Evolutionary conservation across 768 basidiomycete genomes (phyloP), one percentile per base, ranked within the genome.

Genomic region (Porpolomopsis calyptriformis): DNA sequence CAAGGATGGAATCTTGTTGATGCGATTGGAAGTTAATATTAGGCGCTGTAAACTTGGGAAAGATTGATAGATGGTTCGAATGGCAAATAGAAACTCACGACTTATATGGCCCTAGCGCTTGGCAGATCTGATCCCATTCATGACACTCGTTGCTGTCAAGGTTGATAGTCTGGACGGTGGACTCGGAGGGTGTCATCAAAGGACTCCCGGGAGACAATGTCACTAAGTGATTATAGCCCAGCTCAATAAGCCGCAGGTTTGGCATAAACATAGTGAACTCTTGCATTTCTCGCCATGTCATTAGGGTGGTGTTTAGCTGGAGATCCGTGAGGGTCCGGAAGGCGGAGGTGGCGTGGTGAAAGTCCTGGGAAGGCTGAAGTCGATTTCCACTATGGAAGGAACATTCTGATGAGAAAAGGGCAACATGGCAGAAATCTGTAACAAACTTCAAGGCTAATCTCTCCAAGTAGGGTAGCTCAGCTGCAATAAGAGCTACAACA

Each of bases 371-470:
- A 9, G 69, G 64, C 23, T 58, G 54, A 45, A 93, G 64, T 36
- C 87, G 78, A 55, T 84, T 87, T 19, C 74, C 77, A 64, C 88
- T 91, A 59, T 40, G 49, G 44, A 50, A 50, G 34, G 48, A 22
- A 49, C 26, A 41, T 46, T 53, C 47, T 45, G 36, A 45, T 55
- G 49, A 54, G 51, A 45, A 46, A 49, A 35, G 45, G 44, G 46
- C 34, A 35, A 36, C 48, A 38, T 39, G 36, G 46, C 46, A 14
- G 51, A 38, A 45, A 19, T 43, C 11, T 37, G 44, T 16, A 58
- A 64, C 84, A 60, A 52, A 96, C 93, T 91, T 94, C 53, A 97
- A 63, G 23, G 78, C 68, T 29, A 98, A 68, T 34, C 74, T 70
- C 48, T 77, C 69, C 9, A 97, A 71, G 4, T 55, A 56, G 8